phyloP scores from a whole-genome alignment of 805 yeast species.

The Myxozyma geophila region DNA sequence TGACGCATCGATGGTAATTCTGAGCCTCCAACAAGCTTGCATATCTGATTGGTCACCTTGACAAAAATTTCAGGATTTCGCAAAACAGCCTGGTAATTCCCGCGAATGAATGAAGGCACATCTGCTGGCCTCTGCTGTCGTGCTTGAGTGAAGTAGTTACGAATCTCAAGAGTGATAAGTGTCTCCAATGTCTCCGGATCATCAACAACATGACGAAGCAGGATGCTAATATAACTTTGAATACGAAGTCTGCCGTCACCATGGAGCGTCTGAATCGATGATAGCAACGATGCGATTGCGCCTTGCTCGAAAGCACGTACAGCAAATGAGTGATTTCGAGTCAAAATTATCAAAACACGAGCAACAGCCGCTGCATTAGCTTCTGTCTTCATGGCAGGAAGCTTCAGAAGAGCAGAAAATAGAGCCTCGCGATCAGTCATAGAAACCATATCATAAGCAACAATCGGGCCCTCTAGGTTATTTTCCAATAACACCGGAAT shows the following conservation, averaged over 20 bases:
- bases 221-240: conserved; percentile 56
- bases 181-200: conserved; percentile 53
- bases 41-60: conserved; percentile 46
- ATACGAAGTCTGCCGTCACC: conserved; percentile 47
- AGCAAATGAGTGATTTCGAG: conserved; percentile 53
- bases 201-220: conserved; percentile 75
- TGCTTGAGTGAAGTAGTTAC: conserved; percentile 46
- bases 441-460: conserved; percentile 36
- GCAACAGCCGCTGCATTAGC: conserved; percentile 59
- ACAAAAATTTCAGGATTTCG: conserved; percentile 57
- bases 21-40: conserved; percentile 25
- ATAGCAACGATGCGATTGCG: conserved; percentile 54
- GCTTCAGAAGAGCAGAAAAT: conserved; percentile 51
- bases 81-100: conserved; percentile 40
- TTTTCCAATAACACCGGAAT: conserved; percentile 45
- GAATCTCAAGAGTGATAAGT: conserved; percentile 58
- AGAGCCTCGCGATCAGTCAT: conserved; percentile 42
- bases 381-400: conserved; percentile 50
- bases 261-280: conserved; percentile 48
- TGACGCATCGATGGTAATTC: conserved; percentile 17
- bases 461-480: conserved; percentile 12
- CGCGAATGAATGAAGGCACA: conserved; percentile 45
- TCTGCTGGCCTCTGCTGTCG: conserved; percentile 39
- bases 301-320: conserved; percentile 53
- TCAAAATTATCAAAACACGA: conserved; percentile 59